phyloP scores from a whole-genome alignment of 106 monocot species.

The Agapanthus africanus region DNA sequence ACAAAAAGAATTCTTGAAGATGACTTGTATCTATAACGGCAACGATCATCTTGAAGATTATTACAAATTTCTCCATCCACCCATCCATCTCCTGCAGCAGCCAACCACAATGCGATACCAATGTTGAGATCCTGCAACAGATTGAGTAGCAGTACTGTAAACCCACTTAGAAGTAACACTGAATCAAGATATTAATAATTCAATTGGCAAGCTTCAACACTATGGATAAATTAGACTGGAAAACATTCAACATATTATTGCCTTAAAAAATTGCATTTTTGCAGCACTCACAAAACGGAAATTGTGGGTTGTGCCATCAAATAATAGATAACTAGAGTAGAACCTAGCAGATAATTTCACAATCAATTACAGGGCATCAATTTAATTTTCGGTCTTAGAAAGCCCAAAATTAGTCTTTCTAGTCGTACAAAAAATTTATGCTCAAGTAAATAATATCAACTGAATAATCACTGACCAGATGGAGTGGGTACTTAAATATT shows the following conservation, averaged over 20 bases:
- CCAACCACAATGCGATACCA: conserved; percentile 88
- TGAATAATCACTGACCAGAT: neutral
- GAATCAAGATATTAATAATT: neutral
- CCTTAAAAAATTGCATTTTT: neutral
- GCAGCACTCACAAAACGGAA: neutral
- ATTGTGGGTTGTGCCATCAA: neutral
- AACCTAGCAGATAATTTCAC: neutral
- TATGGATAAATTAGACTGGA: neutral
- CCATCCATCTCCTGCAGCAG: conserved; percentile 88
- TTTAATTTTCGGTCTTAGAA: neutral
- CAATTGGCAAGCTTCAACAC: neutral
- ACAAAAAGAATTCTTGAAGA: conserved; percentile 64
- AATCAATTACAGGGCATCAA: neutral
- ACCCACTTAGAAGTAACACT: neutral
- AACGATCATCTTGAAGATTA: conserved; percentile 8
- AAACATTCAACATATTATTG: neutral
- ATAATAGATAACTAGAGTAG: neutral
- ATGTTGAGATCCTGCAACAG: conserved; percentile 86
- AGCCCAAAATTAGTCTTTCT: neutral
- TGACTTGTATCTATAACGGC: conserved; percentile 55
- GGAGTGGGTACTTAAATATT: neutral
- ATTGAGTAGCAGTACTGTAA: neutral
- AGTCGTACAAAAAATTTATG: neutral
- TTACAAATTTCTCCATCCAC: conserved; percentile 41
- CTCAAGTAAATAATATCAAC: neutral